Conservation (phyloP, 1,139 yeast species). For the Debaryomyces fabryi region DNA sequence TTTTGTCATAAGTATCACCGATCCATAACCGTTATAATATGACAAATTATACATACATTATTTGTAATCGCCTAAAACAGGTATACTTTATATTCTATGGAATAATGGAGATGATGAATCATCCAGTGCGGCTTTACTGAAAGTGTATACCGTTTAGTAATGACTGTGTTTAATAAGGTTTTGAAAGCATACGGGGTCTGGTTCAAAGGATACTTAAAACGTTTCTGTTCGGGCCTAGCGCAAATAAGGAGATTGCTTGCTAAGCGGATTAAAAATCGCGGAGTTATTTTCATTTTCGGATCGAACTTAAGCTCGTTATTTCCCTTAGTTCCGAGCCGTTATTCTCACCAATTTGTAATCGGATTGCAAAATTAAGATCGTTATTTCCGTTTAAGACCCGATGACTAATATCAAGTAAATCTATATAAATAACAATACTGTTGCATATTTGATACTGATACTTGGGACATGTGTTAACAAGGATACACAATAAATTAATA, state of each 20-base stretch:
- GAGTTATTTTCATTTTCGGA: not conserved
- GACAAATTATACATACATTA: not conserved
- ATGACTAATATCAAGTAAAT: constrained; percentile 10
- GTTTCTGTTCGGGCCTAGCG: not conserved
- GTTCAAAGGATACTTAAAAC: not conserved
- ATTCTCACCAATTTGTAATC: constrained; percentile 4
- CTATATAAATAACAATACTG: constrained; percentile 5
- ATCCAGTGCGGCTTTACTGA: not conserved
- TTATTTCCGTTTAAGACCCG: constrained; percentile 10
- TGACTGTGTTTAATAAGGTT: not conserved
- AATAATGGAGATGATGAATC: not conserved
- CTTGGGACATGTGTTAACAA: not conserved
- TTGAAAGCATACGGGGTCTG: not conserved
- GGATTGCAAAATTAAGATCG: constrained; percentile 5
- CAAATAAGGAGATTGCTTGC: not conserved
- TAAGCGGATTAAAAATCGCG: not conserved
- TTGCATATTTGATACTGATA: not conserved
- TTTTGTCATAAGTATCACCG: too few relatives aligned
- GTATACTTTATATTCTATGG: not conserved
- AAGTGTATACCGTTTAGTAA: not conserved
- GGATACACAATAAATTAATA: not conserved
- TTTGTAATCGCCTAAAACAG: not conserved
- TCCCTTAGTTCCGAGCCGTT: constrained; percentile 5
- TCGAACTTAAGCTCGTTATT: not conserved
- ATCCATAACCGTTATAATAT: not conserved